Evolutionary conservation across 306 rosid genomes (phyloP), one percentile per base, ranked within the genome.

Genomic region (Purshia tridentata): DNA sequence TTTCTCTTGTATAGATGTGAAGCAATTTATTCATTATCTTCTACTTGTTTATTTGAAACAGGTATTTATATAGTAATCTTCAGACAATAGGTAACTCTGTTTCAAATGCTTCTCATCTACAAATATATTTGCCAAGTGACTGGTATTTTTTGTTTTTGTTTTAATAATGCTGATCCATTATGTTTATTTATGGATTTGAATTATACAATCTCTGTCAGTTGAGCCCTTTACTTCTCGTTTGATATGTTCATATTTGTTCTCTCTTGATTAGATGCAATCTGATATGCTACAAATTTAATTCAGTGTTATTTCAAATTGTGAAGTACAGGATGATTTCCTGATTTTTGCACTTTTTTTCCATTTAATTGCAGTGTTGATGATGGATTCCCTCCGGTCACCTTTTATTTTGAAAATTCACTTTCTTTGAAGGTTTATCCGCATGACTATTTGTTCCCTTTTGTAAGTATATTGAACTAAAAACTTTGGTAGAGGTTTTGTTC

Each of bases 341-440:
- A 72, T 55, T 58, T 66, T 72, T 45, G 63, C 81, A 54, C 19
- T 42, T 77, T 84, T 81, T 67, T 29, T n/a, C n/a, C 71, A 58
- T 81, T 37, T 58, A 15, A 63, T 76, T 80, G 86, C 94, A 94
- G 99, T 76, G 78, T 94, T 72, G 96, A 94, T 76, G 96, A 91
- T 83, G 92, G 91, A 76, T 94, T 94, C 81, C 99, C 99, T 48
- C 49, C 77, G 11, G 96, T 94, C 63, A 86, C 84, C 65, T 91
- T 94, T 81, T 79, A 85, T 83, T 94, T 94, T 78, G 87, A 87
- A 84, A 91, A 87, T 61, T 96, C 91, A 52, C 99, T 94, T 74
- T 78, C 80, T 67, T 80, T 94, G 86, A 94, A 89, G 82, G 99
- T 90, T 85, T 84, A 91, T 80, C 99, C 99, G 4, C 96, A 84